Evolutionary conservation across 2,329 filamentous ascomycete genomes (phyloP).

Genomic region (Nemania bipapillata): DNA sequence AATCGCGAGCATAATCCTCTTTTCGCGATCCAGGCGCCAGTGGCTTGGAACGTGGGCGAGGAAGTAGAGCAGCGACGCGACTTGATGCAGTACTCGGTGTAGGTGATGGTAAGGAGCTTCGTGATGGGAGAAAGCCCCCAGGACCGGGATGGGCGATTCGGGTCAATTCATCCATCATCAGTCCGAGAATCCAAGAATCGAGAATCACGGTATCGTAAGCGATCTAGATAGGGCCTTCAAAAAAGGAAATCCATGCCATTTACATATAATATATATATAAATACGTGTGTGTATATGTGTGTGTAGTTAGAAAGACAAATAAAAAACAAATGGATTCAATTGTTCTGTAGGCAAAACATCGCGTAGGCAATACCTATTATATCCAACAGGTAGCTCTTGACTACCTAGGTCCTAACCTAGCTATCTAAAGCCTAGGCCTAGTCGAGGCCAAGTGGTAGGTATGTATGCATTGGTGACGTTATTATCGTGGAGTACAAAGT

Average conservation of each 20-base stretch:
- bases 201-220: not conserved
- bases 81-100: conserved; percentile 63
- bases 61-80: conserved; percentile 57
- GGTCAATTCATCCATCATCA: conserved; percentile 43
- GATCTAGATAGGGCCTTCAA: not conserved
- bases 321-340: not conserved
- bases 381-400: too few relatives aligned
- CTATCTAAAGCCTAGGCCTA: too few relatives aligned
- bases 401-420: too few relatives aligned
- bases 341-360: not conserved
- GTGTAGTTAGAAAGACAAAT: not conserved
- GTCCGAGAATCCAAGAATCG: not conserved
- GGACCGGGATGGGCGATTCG: conserved; percentile 24
- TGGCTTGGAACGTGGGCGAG: conserved; percentile 65
- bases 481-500: not conserved
- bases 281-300: too few relatives aligned
- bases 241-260: not conserved
- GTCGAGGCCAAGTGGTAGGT: too few relatives aligned
- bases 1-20: conserved; percentile 69
- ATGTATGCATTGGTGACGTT: not conserved
- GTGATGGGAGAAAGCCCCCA: conserved; percentile 64
- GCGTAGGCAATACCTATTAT: too few relatives aligned
- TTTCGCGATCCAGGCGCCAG: conserved; percentile 68
- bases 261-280: not conserved
- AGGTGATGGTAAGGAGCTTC: conserved; percentile 62